Conservation (phyloP, 1,284 basidiomycete genomes). For the Papiliotrema fonsecae region DNA sequence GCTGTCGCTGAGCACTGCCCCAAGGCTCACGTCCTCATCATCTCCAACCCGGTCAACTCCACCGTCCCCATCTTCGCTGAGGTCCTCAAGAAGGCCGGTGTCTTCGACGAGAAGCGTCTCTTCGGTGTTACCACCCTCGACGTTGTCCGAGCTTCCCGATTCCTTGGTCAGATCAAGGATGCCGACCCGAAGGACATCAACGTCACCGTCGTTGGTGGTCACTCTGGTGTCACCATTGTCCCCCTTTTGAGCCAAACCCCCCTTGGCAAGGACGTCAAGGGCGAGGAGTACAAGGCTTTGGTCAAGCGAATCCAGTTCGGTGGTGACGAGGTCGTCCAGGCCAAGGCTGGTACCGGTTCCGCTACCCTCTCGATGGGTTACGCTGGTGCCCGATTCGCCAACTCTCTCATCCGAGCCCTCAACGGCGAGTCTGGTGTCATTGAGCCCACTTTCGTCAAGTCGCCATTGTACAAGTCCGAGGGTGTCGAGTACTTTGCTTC, state of each 20-base stretch:
- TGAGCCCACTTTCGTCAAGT: conserved; percentile 79
- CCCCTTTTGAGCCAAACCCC: conserved; percentile 90
- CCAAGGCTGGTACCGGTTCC: conserved; percentile 80
- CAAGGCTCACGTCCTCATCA: conserved; percentile 90
- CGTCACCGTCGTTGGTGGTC: conserved; percentile 86
- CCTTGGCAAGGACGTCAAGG: conserved; percentile 55
- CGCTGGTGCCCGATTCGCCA: conserved; percentile 77
- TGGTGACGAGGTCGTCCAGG: conserved; percentile 86
- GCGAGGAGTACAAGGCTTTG: conserved; percentile 58
- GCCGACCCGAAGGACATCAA: conserved; percentile 59
- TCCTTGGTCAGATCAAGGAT: conserved; percentile 77
- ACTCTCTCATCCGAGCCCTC: conserved; percentile 74
- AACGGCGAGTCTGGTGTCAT: conserved; percentile 83
- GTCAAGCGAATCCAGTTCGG: conserved; percentile 93
- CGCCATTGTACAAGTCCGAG: conserved; percentile 68
- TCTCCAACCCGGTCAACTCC: conserved; percentile 95
- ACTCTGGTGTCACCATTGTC: conserved; percentile 94
- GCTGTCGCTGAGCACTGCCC: conserved; percentile 80
- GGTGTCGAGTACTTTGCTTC: conserved; percentile 80
- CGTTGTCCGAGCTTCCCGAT: conserved; percentile 93
- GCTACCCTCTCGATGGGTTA: conserved; percentile 89
- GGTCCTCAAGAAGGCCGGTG: conserved; percentile 85
- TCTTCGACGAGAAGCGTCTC: conserved; percentile 86
- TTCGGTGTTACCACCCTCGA: conserved; percentile 99
- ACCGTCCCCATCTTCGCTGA: conserved; percentile 96